Conservation (phyloP, 441 rosid species). For the Populus hybrid region DNA sequence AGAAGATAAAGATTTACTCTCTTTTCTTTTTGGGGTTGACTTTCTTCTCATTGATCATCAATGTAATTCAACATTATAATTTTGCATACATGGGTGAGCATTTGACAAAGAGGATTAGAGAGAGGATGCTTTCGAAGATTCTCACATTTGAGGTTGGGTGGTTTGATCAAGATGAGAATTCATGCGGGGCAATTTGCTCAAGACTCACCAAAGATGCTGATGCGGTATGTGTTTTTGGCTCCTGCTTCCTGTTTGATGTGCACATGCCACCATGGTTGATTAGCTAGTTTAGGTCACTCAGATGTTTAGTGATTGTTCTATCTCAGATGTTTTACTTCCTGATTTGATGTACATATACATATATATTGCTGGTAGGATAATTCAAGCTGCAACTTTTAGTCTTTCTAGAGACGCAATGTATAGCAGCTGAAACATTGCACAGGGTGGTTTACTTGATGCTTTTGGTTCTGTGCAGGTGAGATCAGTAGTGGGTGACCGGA, state of each 20-base stretch:
- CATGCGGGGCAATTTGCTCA: constrained; percentile 71
- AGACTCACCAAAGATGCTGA: constrained; percentile 74
- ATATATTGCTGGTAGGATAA: neutral
- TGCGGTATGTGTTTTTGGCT: constrained; percentile 39
- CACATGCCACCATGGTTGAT: neutral
- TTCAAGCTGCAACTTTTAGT: neutral
- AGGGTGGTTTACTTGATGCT: neutral
- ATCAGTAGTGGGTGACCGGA: constrained; percentile 69
- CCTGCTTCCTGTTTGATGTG: neutral
- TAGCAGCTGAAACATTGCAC: neutral
- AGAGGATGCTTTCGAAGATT: constrained; percentile 67
- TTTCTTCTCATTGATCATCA: constrained; percentile 40
- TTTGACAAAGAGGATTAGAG: constrained; percentile 62
- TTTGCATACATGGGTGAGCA: constrained; percentile 74
- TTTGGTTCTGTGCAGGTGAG: constrained; percentile 47
- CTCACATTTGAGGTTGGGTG: constrained; percentile 79
- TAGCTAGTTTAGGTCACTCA: too few species aligned
- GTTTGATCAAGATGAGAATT: constrained; percentile 75
- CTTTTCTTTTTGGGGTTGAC: constrained; percentile 52
- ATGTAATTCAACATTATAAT: constrained; percentile 58
- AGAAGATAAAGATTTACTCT: constrained; percentile 43
- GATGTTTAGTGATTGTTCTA: too few species aligned
- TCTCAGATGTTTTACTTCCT: neutral
- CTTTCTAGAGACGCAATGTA: neutral
- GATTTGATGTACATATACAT: neutral